These are phyloP conservation scores for Carex kokanica DNA, from an alignment of 176 grass and related monocot genomes.

Conservation along the genomic window DNA sequence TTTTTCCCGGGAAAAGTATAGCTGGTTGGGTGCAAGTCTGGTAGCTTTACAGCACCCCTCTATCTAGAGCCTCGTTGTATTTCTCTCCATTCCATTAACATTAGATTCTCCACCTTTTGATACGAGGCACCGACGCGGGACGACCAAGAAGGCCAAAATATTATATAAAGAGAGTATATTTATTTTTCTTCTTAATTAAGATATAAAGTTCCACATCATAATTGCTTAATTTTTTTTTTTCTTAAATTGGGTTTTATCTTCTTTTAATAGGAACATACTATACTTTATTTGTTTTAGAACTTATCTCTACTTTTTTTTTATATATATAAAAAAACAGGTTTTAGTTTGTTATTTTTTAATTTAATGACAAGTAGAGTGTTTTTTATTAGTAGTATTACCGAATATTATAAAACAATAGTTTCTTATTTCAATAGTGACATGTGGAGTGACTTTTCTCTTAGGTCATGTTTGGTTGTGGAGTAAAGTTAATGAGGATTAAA, in stretches of 20 bases:
- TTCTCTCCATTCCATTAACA: not conserved
- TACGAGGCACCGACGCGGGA: not conserved
- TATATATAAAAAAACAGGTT: not conserved
- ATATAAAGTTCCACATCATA: not conserved
- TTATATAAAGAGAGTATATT: not conserved
- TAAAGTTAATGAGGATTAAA: too few relatives aligned
- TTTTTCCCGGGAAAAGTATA: conserved; percentile 15
- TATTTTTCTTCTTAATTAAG: not conserved
- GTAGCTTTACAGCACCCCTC: conserved; percentile 5
- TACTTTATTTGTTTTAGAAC: not conserved
- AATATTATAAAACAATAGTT: not conserved
- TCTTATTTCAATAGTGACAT: not conserved
- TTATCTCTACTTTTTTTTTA: not conserved
- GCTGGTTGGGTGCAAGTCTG: conserved; percentile 16
- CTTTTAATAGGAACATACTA: not conserved
- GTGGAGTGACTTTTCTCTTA: not conserved
- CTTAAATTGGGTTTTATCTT: too few relatives aligned
- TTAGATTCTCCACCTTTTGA: not conserved
- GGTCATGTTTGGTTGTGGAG: too few relatives aligned
- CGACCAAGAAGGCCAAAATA: not conserved
- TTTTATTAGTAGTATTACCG: not conserved
- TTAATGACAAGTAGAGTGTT: not conserved
- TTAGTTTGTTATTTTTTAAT: not conserved
- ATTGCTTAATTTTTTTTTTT: not conserved
- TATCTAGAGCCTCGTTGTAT: not conserved